Conservation (phyloP, 148 eudicot genomes). For the Dysphania ambrosioides region DNA sequence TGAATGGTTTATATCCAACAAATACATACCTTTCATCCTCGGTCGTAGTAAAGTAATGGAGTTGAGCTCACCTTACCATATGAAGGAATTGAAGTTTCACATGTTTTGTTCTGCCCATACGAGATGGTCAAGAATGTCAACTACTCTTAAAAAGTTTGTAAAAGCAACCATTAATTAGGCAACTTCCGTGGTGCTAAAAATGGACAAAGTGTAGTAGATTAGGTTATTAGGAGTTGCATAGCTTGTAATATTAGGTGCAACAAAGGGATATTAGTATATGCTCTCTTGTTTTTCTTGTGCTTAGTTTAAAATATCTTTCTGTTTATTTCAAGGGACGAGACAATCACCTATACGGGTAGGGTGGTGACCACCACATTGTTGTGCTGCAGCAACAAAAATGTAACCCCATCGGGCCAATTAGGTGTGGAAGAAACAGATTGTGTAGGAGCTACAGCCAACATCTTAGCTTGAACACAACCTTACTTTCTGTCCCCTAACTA, state of each 20-base stretch:
- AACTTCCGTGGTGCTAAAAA: not conserved
- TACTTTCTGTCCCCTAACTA: not conserved
- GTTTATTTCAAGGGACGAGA: not conserved
- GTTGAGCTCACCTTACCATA: not conserved
- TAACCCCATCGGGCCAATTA: not conserved
- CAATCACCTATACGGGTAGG: not conserved
- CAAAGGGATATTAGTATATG: not conserved
- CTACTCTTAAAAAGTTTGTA: not conserved
- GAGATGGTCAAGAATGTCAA: not conserved
- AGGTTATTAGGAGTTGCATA: not conserved
- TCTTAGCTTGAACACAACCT: constrained; percentile 5
- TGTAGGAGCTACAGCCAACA: not conserved
- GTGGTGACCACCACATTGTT: constrained; percentile 3
- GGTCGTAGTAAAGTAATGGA: not conserved
- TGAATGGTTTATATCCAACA: no score
- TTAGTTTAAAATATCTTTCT: not conserved
- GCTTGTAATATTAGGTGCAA: not conserved
- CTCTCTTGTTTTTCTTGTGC: constrained; percentile 1
- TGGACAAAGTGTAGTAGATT: no score
- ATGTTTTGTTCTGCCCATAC: not conserved
- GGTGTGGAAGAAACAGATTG: not conserved
- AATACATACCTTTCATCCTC: not conserved
- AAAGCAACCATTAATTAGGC: not conserved
- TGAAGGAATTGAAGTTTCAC: not conserved
- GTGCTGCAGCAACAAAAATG: not conserved